Evolutionary conservation across 2,329 filamentous ascomycete genomes (phyloP).

Genomic region (Aspergillus fumigatiaffinis): DNA sequence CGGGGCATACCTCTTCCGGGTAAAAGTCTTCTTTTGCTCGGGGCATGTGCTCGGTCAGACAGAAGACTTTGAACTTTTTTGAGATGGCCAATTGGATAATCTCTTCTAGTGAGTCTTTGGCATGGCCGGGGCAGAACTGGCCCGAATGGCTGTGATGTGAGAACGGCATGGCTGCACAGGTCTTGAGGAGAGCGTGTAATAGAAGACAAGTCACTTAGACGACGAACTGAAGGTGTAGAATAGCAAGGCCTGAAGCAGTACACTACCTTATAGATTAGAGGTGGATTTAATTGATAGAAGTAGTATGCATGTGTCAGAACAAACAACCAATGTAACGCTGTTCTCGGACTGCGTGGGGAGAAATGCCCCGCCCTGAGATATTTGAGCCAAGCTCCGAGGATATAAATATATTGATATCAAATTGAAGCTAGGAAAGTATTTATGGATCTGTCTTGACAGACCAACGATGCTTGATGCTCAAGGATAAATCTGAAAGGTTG

Average conservation of each 20-base stretch:
- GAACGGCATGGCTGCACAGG: conserved; percentile 68
- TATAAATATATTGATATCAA: background rate
- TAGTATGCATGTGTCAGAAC: background rate
- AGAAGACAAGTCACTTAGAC: background rate
- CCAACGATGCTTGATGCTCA: background rate
- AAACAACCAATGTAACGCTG: background rate
- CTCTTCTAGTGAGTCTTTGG: conserved; percentile 77
- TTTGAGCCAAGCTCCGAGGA: background rate
- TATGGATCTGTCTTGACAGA: background rate
- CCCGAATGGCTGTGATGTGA: conserved; percentile 98
- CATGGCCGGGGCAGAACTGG: conserved; percentile 91
- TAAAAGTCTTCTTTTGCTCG: conserved; percentile 77
- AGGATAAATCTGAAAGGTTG: background rate
- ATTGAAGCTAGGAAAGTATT: background rate
- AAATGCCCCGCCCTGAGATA: background rate
- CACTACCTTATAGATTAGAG: background rate
- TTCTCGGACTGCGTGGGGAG: background rate
- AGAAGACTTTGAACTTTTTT: conserved; percentile 76
- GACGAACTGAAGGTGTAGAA: background rate
- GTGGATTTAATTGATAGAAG: background rate
- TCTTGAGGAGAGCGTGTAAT: background rate
- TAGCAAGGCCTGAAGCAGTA: background rate
- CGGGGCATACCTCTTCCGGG: conserved; percentile 69
- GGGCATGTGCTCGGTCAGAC: conserved; percentile 93
- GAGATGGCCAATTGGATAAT: conserved; percentile 75